These are phyloP conservation scores for Torrubiellomyces zombiae DNA, from an alignment of 2,329 filamentous ascomycete genomes.

Conservation along the genomic window DNA sequence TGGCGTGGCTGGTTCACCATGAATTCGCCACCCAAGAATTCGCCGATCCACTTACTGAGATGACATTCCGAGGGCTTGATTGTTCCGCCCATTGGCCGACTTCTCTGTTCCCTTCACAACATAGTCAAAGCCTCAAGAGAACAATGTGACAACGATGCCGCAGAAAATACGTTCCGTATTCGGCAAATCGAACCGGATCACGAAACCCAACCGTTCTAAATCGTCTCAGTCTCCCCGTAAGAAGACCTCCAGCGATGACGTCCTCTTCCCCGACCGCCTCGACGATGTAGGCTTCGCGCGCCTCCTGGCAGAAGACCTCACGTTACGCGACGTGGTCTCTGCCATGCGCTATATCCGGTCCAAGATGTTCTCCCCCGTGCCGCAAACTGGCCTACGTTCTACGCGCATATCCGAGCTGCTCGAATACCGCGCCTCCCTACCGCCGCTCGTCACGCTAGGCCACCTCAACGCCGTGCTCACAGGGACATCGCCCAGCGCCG, in stretches of 20 bases:
- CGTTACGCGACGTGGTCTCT: conserved; percentile 44
- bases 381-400: conserved; percentile 46
- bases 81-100: no score
- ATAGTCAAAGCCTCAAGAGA: neutral
- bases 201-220: conserved; percentile 10
- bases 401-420: conserved; percentile 46
- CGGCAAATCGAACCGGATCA: conserved; percentile 18
- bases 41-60: no score
- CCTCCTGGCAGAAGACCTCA: conserved; percentile 36
- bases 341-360: conserved; percentile 44
- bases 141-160: conserved; percentile 9
- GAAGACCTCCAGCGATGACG: conserved; percentile 9
- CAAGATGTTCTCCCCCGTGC: conserved; percentile 48
- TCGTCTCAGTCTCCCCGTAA: conserved; percentile 5
- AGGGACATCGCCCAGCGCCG: conserved; percentile 36
- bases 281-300: conserved; percentile 42
- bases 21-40: no score
- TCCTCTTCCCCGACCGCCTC: conserved; percentile 28
- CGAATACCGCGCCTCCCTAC: conserved; percentile 39
- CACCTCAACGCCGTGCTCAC: conserved; percentile 48
- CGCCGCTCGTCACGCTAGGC: conserved; percentile 47
- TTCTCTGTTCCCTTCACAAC: no score
- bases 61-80: no score
- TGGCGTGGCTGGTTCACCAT: no score
- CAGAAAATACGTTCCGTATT: conserved; percentile 21